Base-by-base conservation (phyloP, 1,284 basidiomycete species). In the Ganoderma leucocontextum region DNA sequence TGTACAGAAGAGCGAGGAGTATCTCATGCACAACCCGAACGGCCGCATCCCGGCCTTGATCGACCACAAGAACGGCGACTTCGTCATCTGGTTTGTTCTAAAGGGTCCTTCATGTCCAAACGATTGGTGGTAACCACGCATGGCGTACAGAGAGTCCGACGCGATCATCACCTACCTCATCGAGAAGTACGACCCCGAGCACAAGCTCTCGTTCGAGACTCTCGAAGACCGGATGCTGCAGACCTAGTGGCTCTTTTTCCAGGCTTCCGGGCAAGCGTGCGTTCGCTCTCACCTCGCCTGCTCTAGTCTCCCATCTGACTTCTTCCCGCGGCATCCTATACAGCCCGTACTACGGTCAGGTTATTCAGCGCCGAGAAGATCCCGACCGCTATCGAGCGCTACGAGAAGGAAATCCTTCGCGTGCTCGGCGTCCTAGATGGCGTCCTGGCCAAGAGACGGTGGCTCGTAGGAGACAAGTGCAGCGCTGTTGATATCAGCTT, bases 121-220 rank as follows among this genome's bases (percentile, higher is more conserved):
- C 7, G 1, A 19, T 10, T 8, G 35, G 17, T n/a, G 7, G 19
- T 35, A 36, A 57, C 15, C 55, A 19, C 17, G 0, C 7, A 36
- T 36, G 41, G 19, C 29, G 6, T 35, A 36, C 9, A 81, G 78
- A 77, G 81, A 82, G 65, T 78, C 76, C 15, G 74, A 76, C 52
- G 81, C 81, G 22, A 80, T 80, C 68, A 52, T 82, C 19, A 47
- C 67, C 9, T 82, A 82, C 72, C 72, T 82, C 41, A 73, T 77
- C 47, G 75, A 75, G 49, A 77, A 73, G 63, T 81, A 81, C 74
- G 81, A 82, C 71, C 71, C 64, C 7, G 77, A 79, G 63, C 68
- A 75, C 70, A 79, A 74, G 71, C 70, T 81, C 67, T 74, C 74
- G 13, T 76, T 76, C 38, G 65, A 73, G 29, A 69, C 65, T 4